phyloP scores from a whole-genome alignment of 1,284 basidiomycete genomes.

The Microbotryum lychnidis-dioicae region DNA sequence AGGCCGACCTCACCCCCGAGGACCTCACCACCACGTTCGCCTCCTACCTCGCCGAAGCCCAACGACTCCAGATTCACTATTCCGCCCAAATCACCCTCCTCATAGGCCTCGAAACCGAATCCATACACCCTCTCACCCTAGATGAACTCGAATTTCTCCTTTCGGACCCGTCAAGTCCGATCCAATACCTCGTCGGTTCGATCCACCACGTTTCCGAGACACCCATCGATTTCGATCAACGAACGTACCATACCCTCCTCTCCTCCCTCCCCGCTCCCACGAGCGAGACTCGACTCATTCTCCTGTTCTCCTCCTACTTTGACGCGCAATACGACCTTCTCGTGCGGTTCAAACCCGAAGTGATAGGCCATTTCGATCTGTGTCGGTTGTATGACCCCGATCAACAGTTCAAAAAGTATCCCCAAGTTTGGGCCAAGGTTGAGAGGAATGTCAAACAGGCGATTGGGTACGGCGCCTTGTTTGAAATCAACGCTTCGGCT shows the following conservation, averaged over 20 bases:
- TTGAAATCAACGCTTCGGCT: conserved; percentile 88
- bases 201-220: conserved; percentile 82
- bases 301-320: conserved; percentile 62
- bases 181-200: conserved; percentile 89
- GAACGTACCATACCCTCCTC: conserved; percentile 59
- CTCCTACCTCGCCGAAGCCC: conserved; percentile 64
- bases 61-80: conserved; percentile 57
- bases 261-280: conserved; percentile 26
- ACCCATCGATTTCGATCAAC: conserved; percentile 85
- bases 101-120: conserved; percentile 89
- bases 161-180: conserved; percentile 48
- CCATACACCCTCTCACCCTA: conserved; percentile 63
- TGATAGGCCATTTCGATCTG: conserved; percentile 89
- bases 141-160: conserved; percentile 47
- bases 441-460: conserved; percentile 69
- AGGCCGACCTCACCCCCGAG: conserved; percentile 8
- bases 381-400: conserved; percentile 68
- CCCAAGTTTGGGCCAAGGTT: conserved; percentile 57
- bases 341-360: conserved; percentile 64
- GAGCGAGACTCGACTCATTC: conserved; percentile 8
- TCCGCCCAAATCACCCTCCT: conserved; percentile 62
- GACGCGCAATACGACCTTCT: conserved; percentile 71
- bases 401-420: conserved; percentile 40
- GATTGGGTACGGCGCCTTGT: conserved; percentile 75
- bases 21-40: conserved; percentile 54